These are phyloP conservation scores for Saxophila tyrrhenica DNA, from an alignment of 495 filamentous ascomycete genomes.

Conservation along the genomic window DNA sequence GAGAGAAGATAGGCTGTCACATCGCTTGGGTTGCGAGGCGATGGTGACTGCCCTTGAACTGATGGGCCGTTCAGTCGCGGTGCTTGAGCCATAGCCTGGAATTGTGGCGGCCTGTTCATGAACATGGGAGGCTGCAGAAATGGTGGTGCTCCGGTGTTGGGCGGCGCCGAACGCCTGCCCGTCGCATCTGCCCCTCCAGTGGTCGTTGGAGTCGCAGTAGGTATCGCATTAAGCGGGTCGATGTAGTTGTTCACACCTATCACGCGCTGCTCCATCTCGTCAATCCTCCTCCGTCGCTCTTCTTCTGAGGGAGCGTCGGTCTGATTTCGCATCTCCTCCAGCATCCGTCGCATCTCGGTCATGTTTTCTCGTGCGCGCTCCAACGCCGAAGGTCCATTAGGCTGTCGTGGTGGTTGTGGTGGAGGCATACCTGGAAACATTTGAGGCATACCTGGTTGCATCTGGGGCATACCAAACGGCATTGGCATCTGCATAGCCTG, in stretches of 20 bases:
- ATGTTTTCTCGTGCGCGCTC: conserved; percentile 17
- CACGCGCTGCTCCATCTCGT: conserved; percentile 4
- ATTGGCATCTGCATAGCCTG: neutral
- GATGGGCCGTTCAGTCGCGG: too few relatives aligned
- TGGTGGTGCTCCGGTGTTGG: neutral
- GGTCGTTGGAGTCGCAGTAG: neutral
- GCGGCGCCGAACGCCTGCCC: neutral
- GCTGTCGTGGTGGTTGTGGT: neutral
- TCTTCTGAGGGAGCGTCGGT: neutral
- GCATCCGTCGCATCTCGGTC: conserved; percentile 16
- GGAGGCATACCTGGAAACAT: neutral
- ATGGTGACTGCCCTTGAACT: neutral
- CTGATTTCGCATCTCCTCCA: conserved; percentile 7
- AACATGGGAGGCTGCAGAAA: too few relatives aligned
- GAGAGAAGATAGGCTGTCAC: conserved; percentile 22
- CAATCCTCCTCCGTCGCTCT: conserved; percentile 6
- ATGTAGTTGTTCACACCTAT: conserved; percentile 13
- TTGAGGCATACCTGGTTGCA: neutral
- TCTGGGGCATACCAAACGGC: neutral
- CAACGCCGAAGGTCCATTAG: conserved; percentile 6
- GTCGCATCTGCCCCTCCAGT: neutral
- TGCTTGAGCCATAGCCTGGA: too few relatives aligned
- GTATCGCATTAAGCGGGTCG: conserved; percentile 9
- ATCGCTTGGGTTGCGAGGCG: neutral
- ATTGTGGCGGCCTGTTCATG: too few relatives aligned